Conservation (phyloP, 108 stramenopile genomes). For the Cylindrotheca fusiformis region DNA sequence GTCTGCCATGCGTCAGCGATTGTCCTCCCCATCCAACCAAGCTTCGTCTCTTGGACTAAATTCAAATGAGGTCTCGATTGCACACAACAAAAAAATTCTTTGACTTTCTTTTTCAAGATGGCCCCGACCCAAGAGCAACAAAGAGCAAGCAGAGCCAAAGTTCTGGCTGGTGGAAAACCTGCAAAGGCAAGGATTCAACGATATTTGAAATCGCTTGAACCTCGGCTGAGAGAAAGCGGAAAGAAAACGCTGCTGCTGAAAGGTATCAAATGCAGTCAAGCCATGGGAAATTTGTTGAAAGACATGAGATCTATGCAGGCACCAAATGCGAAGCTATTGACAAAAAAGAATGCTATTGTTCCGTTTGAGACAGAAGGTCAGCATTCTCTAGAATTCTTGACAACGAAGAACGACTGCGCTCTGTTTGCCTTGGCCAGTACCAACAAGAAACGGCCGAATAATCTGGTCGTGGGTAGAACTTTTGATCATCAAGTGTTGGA, state of each 20-base stretch:
- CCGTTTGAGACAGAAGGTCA: conserved; percentile 83
- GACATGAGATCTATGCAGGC: conserved; percentile 84
- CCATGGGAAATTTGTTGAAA: conserved; percentile 79
- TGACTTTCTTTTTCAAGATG: too few relatives aligned
- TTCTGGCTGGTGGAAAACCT: conserved; percentile 71
- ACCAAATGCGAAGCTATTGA: conserved; percentile 75
- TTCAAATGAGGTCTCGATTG: not conserved
- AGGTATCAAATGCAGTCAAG: conserved; percentile 82
- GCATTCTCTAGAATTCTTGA: conserved; percentile 79
- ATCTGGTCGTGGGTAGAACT: conserved; percentile 93
- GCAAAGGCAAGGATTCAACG: conserved; percentile 85
- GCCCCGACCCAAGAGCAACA: conserved; percentile 82
- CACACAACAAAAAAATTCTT: too few relatives aligned
- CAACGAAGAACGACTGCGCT: conserved; percentile 94
- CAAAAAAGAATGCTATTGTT: conserved; percentile 86
- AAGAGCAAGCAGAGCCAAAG: conserved; percentile 65
- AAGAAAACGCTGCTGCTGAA: conserved; percentile 80
- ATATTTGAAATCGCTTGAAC: conserved; percentile 79
- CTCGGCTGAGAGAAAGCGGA: conserved; percentile 71
- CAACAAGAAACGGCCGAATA: conserved; percentile 99
- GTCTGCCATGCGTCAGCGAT: too few relatives aligned
- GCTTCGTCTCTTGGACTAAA: not conserved
- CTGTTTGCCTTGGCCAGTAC: conserved; percentile 92
- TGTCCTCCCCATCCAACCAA: too few relatives aligned
- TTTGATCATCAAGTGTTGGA: conserved; percentile 97